phyloP scores from a whole-genome alignment of 345 rosid genomes.

The Eucalyptus camaldulensis region DNA sequence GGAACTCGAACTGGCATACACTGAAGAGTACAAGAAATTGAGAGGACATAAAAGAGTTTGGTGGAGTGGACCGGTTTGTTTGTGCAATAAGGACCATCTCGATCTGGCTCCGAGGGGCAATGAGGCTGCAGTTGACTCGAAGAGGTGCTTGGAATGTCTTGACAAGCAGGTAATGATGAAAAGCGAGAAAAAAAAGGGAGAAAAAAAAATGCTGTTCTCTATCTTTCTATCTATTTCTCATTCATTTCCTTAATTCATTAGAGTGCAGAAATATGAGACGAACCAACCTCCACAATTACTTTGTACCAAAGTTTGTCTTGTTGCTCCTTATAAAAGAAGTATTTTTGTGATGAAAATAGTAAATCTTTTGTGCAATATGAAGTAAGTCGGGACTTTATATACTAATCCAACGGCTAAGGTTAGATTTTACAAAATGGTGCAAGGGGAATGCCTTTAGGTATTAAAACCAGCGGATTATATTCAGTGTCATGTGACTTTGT shows the following conservation, averaged over 20 bases:
- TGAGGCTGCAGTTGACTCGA: neutral
- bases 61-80: slow-evolving; percentile 23
- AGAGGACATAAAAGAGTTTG: slow-evolving; percentile 5
- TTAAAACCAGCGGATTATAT: too few species aligned
- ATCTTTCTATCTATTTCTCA: neutral
- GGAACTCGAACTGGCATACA: slow-evolving; percentile 14
- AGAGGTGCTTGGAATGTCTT: slow-evolving; percentile 13
- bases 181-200: neutral
- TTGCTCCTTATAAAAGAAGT: neutral
- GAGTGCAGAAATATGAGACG: neutral
- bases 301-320: neutral
- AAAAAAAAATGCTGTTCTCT: neutral
- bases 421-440: too few species aligned
- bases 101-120: slow-evolving; percentile 11
- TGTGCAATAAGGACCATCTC: neutral
- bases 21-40: neutral
- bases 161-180: neutral
- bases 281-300: neutral
- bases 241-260: neutral
- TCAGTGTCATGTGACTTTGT: too few species aligned
- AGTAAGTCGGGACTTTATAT: too few species aligned
- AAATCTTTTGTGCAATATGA: neutral
- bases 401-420: too few species aligned
- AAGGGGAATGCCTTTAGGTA: too few species aligned
- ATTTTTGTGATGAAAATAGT: neutral